A percentile compares a stretch with the other conserved stretches of the same genome.
Evolutionary conservation across 1,284 basidiomycete genomes (phyloP).

Genomic region (Rhizoctonia solani): DNA sequence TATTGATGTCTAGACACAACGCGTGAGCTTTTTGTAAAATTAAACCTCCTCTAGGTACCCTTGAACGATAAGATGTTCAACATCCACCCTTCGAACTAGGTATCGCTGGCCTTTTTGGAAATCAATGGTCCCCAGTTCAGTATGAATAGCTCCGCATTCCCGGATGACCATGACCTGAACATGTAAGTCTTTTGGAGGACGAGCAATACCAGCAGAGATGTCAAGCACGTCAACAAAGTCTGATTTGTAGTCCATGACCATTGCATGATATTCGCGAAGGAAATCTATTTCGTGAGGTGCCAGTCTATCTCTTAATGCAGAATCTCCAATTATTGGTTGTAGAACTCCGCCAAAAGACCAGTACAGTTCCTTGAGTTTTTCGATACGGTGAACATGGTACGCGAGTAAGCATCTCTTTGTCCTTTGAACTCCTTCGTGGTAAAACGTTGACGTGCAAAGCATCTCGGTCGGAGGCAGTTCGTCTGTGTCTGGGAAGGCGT

Average conservation of each 20-base stretch:
- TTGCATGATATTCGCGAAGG: slow-evolving; percentile 77
- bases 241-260: slow-evolving; percentile 81
- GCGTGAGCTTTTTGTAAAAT: not conserved
- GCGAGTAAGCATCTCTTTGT: slow-evolving; percentile 94
- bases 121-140: slow-evolving; percentile 84
- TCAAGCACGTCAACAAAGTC: slow-evolving; percentile 87
- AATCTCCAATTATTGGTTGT: slow-evolving; percentile 77
- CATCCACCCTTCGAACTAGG: slow-evolving; percentile 80
- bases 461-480: slow-evolving; percentile 47
- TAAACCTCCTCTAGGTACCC: slow-evolving; percentile 76
- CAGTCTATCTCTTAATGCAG: slow-evolving; percentile 76
- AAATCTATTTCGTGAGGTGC: slow-evolving; percentile 92
- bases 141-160: slow-evolving; percentile 88
- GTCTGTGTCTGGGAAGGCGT: slow-evolving; percentile 49
- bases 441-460: slow-evolving; percentile 77
- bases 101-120: slow-evolving; percentile 88
- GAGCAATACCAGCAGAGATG: slow-evolving; percentile 74
- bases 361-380: slow-evolving; percentile 81
- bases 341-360: slow-evolving; percentile 94
- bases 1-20: not conserved
- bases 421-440: slow-evolving; percentile 83
- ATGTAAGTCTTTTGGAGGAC: slow-evolving; percentile 81
- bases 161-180: slow-evolving; percentile 76
- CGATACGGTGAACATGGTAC: slow-evolving; percentile 84
- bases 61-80: slow-evolving; percentile 90